phyloP scores from a whole-genome alignment of 2,329 filamentous ascomycete genomes.

The Gnomoniopsis smithogilvyi region DNA sequence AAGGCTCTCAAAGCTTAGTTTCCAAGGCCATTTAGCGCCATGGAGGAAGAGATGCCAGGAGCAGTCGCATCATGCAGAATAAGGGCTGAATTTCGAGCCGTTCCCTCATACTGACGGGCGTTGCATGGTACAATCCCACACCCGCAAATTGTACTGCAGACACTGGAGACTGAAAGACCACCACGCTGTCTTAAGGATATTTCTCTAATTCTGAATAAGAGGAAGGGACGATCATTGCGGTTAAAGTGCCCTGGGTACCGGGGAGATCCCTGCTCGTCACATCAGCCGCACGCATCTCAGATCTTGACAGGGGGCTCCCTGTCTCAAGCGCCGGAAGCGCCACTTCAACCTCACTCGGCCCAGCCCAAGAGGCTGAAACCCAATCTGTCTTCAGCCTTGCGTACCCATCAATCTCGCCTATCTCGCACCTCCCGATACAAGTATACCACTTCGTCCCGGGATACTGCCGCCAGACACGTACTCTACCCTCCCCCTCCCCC shows the following conservation, averaged over 20 bases:
- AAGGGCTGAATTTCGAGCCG: too few species aligned
- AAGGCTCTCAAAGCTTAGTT: too few species aligned
- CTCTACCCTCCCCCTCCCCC: neutral
- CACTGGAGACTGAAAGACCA: too few species aligned
- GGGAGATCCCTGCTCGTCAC: too few species aligned
- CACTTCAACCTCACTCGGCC: neutral
- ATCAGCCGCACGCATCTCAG: neutral
- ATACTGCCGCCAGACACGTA: neutral
- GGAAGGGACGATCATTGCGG: neutral
- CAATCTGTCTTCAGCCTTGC: neutral
- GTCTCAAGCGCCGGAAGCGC: neutral
- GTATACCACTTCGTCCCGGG: neutral
- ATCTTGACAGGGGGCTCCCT: neutral
- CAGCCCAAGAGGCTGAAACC: neutral
- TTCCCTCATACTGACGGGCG: too few species aligned
- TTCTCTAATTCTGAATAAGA: too few species aligned
- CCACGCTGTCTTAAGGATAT: too few species aligned
- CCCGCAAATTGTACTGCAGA: too few species aligned
- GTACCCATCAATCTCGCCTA: neutral
- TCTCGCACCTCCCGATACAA: neutral
- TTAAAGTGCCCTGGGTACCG: neutral
- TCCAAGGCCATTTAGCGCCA: too few species aligned
- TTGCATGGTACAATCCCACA: too few species aligned
- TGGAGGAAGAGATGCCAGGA: too few species aligned
- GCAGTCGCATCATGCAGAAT: too few species aligned